phyloP scores from a whole-genome alignment of 1,284 basidiomycete species.

The Cerrena zonata region DNA sequence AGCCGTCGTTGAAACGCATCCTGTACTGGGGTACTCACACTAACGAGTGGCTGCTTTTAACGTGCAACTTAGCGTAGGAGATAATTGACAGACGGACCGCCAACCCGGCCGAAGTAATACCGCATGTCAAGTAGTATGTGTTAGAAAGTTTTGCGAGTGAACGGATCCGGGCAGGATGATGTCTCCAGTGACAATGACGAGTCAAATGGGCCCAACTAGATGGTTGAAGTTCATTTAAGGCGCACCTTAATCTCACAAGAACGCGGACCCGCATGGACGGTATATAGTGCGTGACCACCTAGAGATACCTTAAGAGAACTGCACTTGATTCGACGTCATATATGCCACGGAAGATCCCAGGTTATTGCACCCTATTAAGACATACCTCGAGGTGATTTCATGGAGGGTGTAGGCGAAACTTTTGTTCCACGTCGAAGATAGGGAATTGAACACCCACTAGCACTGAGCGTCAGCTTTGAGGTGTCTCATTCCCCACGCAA shows the following conservation, averaged over 20 bases:
- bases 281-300: background rate
- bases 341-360: too few relatives aligned
- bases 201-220: background rate
- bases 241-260: background rate
- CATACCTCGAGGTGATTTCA: too few relatives aligned
- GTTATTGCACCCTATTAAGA: too few relatives aligned
- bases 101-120: slow-evolving; percentile 7
- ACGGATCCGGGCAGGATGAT: background rate
- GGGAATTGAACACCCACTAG: too few relatives aligned
- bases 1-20: slow-evolving; percentile 51
- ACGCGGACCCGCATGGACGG: background rate
- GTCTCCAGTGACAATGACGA: too few relatives aligned
- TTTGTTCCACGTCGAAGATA: too few relatives aligned
- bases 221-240: background rate
- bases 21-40: slow-evolving; percentile 1
- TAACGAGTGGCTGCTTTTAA: background rate
- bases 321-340: too few relatives aligned
- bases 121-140: slow-evolving; percentile 3
- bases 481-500: too few relatives aligned
- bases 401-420: too few relatives aligned
- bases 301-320: background rate
- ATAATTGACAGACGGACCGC: slow-evolving; percentile 7
- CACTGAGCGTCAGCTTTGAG: too few relatives aligned
- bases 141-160: background rate
- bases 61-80: background rate